phyloP scores from a whole-genome alignment of 495 filamentous ascomycete species.

The Xylaria nigripes region DNA sequence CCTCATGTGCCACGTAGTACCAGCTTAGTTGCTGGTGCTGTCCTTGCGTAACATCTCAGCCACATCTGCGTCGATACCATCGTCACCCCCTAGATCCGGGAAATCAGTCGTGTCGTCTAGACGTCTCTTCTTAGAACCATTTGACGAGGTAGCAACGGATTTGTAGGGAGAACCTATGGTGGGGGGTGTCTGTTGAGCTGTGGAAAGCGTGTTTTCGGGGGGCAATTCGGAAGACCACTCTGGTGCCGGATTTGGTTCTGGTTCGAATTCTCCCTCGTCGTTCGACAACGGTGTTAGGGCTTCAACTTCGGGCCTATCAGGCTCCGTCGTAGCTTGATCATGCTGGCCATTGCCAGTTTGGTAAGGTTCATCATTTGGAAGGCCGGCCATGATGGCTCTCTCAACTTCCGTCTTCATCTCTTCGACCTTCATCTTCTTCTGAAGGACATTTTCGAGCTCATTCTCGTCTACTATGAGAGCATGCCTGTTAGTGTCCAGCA shows the following conservation, averaged over 20 bases:
- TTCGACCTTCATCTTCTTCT: constrained; percentile 59
- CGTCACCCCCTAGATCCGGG: constrained; percentile 58
- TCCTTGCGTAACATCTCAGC: constrained; percentile 65
- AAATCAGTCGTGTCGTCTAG: constrained; percentile 57
- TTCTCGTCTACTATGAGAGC: constrained; percentile 60
- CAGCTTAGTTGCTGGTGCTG: constrained; percentile 13
- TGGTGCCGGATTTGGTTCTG: constrained; percentile 9
- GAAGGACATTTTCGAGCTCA: constrained; percentile 48
- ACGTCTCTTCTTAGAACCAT: constrained; percentile 65
- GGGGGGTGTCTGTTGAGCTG: constrained; percentile 40
- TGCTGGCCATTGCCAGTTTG: constrained; percentile 23
- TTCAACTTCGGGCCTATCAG: constrained; percentile 68
- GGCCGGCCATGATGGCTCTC: constrained; percentile 73
- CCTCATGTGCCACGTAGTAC: not conserved
- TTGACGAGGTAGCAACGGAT: constrained; percentile 32
- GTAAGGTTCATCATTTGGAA: constrained; percentile 38
- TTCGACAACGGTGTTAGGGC: constrained; percentile 64
- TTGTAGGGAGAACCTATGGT: constrained; percentile 42
- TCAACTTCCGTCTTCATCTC: constrained; percentile 78
- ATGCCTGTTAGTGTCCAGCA: constrained; percentile 65
- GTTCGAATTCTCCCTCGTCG: constrained; percentile 9
- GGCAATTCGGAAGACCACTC: constrained; percentile 21
- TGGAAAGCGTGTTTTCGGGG: constrained; percentile 29
- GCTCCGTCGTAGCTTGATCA: constrained; percentile 38
- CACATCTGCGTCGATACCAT: constrained; percentile 74